Evolutionary conservation across 495 filamentous ascomycete species (phyloP), one percentile per base, ranked within the genome.

Genomic region (Tirmania nivea): DNA sequence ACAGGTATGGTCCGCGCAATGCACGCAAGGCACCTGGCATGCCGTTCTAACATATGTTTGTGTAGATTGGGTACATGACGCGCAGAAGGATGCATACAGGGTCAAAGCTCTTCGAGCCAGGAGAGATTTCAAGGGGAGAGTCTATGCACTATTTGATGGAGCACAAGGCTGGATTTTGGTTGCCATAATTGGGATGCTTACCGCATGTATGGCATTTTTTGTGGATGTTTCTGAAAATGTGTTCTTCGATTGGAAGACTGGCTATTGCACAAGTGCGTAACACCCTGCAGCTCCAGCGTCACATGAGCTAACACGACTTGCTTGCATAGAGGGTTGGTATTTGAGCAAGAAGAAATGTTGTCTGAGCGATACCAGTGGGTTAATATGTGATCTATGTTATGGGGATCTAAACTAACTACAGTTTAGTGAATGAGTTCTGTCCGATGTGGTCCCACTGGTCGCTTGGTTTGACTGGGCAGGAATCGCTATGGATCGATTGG

Each of bases 131-230:
- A 80, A 83, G 54, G 90, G 88, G 7, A 79, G 84, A 42, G 59
- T 93, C 20, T 67, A 77, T 37, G 76, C 82, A 2, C 75, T 80
- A 69, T 82, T 92, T 52, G 90, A 97, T 64, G 81, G 86, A 42
- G 78, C 82, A 25, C 88, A 97, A 69, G 90, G 90, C 17, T 97
- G 90, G 90, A 76, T 97, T 20, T 70, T 97, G 52, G 86, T 89
- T 51, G 90, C 86, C 7, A 69, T 96, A 42, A 92, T 93, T 55
- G 90, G 90, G 19, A 83, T 83, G 63, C 70, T 94, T 50, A 87
- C 87, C 0, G 89, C 90, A 8, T 72, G 76, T 10, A 71, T 95
- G 9, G 90, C 90, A 9, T 97, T 94, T 68, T 77, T 81, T 34
- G 84, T 97, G 54, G 83, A 94, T 67, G 73, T 94, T 4, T 79